Base-by-base conservation (phyloP, 1,139 yeast genomes). In the Geotrichum reessii region DNA sequence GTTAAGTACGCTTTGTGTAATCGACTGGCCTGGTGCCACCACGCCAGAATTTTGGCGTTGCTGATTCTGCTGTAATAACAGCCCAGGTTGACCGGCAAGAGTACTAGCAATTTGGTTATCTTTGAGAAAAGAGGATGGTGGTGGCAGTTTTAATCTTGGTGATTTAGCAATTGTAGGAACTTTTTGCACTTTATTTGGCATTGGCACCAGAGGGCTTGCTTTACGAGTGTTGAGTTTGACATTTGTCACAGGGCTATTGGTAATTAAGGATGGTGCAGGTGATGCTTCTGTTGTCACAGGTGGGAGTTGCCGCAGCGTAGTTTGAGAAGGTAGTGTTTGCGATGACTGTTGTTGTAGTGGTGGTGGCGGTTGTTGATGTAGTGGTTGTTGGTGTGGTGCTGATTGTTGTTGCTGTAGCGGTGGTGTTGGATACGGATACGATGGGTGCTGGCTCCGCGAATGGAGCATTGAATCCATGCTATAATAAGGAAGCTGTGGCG, bases 351-450 rank as follows among this genome's bases (percentile, higher is more conserved):
- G 50, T 5, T 48, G 50, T 17, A 14, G 17, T 25, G 19, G 7
- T 33, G 58, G 63, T 19, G 53, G 59, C 7, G 57, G 63, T 14
- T 56, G 61, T 19, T 49, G 61, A 11, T 49, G 65, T n/a, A 48
- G 58, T 8, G 47, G 49, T 19, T 33, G 50, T 14, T 42, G 64
- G 61, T 9, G 21, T 5, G 21, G 56, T 14, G 24, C 47, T 19
- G 44, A 52, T 17, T 53, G 53, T 6, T 48, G 56, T 14, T 44
- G 56, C 27, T 44, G 55, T 9, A 46, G 51, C 14, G 28, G 55
- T 12, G 55, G 27, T 3, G 52, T 27, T 3, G 57, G 63, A 17
- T 56, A 61, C 22, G 49, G 61, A 14, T 48, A 65, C 24, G 48
- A 60, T 11, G 46, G 56, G 14, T 33, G 53, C 17, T 44, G 64